Base-by-base conservation (phyloP, 1,139 yeast species). In the Hansenula sp. region DNA sequence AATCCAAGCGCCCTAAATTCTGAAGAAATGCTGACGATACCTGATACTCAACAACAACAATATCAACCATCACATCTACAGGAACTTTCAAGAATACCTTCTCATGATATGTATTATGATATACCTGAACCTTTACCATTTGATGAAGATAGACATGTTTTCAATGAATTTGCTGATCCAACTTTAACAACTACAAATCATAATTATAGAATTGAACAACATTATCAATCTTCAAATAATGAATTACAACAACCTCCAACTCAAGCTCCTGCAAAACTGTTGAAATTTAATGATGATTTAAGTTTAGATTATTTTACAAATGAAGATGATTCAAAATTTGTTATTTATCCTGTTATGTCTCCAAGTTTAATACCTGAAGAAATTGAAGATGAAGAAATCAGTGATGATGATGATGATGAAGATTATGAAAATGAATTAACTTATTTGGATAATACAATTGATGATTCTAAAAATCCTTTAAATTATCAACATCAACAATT, bases 131-230 rank as follows among this genome's bases (percentile, higher is more conserved):
- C 37, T n/a, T 22, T 46, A 4, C 32, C 32, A 5, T 32, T 39
- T 5, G 38, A 27, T 29, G 45, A 40, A n/a, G 43, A 38, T 26
- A 21, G 32, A 14, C 51, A 51, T n/a, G 56, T 62, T 18, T 65
- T 65, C 50, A 65, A 56, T 48, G 60, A 62, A 41, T 65, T 56
- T 46, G 68, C 66, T 28, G 66, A 65, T 44, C 69, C 69, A 26
- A 53, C 57, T 22, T 35, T 64, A 38, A 64, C 68, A 8, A 64
- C 68, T 1, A 55, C 55, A 20, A 48, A 49, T 34, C 44, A 43
- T 34, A 38, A 37, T 26, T 24, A 35, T 22, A 25, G 29, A 32
- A 41, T 11, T 26, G 30, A 39, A 20, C 44, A 22, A 37, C 33
- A 16, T 11, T 14, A n/a, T n/a, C 25, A 25, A 13, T 9, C 42